Percentiles rank a stretch among this genome's conserved stretches.
phyloP scores from a whole-genome alignment of 768 basidiomycete genomes.

The Auricularia auricula-judae region DNA sequence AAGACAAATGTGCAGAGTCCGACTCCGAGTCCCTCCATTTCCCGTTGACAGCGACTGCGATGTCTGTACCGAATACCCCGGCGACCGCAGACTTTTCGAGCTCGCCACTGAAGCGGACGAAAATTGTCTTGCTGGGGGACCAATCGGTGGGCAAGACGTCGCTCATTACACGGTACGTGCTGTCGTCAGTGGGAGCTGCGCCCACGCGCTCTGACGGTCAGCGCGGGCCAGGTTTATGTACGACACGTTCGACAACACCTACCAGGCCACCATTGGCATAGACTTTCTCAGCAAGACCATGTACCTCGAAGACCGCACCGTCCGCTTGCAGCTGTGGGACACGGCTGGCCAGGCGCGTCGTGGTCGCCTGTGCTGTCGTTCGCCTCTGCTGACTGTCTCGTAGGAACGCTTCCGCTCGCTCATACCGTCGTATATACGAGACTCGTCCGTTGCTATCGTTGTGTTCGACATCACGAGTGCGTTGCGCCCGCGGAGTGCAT shows the following conservation, averaged over 20 bases:
- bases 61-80: slow-evolving; percentile 33
- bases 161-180: slow-evolving; percentile 80
- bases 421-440: slow-evolving; percentile 97
- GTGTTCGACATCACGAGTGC: slow-evolving; percentile 98
- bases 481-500: slow-evolving; percentile 19
- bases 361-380: too few species aligned
- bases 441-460: slow-evolving; percentile 97
- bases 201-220: not conserved
- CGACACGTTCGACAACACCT: slow-evolving; percentile 99
- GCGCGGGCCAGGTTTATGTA: slow-evolving; percentile 74
- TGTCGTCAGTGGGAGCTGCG: not conserved
- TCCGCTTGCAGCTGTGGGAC: slow-evolving; percentile 96
- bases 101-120: slow-evolving; percentile 85
- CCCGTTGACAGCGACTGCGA: not conserved
- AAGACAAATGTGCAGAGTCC: too few species aligned
- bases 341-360: slow-evolving; percentile 80
- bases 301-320: slow-evolving; percentile 98
- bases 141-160: slow-evolving; percentile 98
- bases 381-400: not conserved
- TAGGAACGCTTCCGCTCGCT: slow-evolving; percentile 95
- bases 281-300: slow-evolving; percentile 99
- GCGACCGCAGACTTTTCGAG: slow-evolving; percentile 77
- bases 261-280: slow-evolving; percentile 95
- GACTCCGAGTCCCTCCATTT: not conserved
- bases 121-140: slow-evolving; percentile 92